A percentile compares a stretch with the other conserved stretches of the same genome.
Evolutionary conservation across 169 alveolate genomes (phyloP).

Genomic region (Cytauxzoon felis): DNA sequence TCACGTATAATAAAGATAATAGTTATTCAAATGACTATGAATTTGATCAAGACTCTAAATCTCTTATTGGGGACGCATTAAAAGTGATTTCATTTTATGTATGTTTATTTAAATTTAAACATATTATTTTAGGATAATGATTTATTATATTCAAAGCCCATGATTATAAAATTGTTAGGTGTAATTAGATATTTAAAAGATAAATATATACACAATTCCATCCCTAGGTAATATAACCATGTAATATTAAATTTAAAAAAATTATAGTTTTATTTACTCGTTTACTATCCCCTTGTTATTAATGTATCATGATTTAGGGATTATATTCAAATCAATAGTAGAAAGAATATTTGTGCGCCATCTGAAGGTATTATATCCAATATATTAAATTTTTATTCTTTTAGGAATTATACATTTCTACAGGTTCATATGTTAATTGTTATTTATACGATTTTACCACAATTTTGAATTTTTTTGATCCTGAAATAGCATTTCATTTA

Average conservation of each 20-base stretch:
- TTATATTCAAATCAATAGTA: slow-evolving; percentile 8
- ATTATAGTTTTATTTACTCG: slow-evolving; percentile 29
- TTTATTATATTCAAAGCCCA: slow-evolving; percentile 15
- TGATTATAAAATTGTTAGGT: slow-evolving; percentile 1
- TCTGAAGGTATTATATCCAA: slow-evolving; percentile 32
- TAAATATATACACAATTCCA: slow-evolving; percentile 2
- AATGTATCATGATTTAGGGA: slow-evolving; percentile 32
- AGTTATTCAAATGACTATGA: background rate
- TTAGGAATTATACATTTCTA: slow-evolving; percentile 23
- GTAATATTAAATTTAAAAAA: background rate
- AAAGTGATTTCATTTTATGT: background rate
- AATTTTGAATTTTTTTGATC: slow-evolving; percentile 50
- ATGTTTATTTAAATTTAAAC: background rate
- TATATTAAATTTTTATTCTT: background rate
- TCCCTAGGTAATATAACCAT: slow-evolving; percentile 21
- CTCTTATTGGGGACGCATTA: background rate
- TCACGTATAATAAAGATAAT: background rate
- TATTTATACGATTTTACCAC: slow-evolving; percentile 48
- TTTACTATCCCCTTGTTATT: slow-evolving; percentile 25
- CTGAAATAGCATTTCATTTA: slow-evolving; percentile 49
- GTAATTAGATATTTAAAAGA: background rate
- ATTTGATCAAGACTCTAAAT: background rate
- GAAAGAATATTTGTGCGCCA: slow-evolving; percentile 23
- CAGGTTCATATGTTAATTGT: slow-evolving; percentile 52
- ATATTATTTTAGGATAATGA: slow-evolving; percentile 21